Conservation (phyloP, 2,329 filamentous ascomycete genomes). For the Colletotrichum godetiae region DNA sequence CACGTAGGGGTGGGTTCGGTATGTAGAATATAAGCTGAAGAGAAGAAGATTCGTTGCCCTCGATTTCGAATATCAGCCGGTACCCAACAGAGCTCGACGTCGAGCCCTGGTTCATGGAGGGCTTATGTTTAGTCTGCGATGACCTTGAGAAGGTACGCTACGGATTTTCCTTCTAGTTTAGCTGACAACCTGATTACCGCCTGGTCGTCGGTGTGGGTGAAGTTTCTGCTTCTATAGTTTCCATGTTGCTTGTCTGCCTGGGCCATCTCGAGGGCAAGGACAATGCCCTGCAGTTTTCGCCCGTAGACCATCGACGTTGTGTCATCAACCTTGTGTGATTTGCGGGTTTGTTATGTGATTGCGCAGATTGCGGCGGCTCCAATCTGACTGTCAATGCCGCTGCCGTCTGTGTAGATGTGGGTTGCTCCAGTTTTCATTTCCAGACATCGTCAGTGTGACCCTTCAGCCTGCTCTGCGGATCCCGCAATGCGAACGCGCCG, state of each 20-base stretch:
- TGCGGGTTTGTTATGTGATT: neutral
- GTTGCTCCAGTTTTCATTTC: neutral
- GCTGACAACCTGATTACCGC: neutral
- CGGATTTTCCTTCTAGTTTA: neutral
- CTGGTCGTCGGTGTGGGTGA: conserved; percentile 3
- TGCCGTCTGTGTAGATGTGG: neutral
- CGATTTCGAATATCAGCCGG: neutral
- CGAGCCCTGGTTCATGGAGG: neutral
- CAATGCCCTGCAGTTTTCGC: neutral
- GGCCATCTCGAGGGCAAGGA: neutral
- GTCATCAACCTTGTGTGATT: neutral
- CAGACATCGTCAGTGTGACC: neutral
- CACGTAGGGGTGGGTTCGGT: too few species aligned
- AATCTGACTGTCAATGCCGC: neutral
- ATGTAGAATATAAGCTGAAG: too few species aligned
- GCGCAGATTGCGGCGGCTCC: neutral
- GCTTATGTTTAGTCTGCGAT: neutral
- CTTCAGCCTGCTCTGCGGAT: neutral
- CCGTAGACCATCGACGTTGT: neutral
- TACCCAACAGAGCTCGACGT: neutral
- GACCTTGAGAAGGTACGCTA: neutral
- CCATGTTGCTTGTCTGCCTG: neutral
- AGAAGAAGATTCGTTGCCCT: neutral
- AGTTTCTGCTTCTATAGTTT: neutral
- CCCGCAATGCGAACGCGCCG: neutral